Percentiles rank a stretch among this genome's conserved stretches.
Evolutionary conservation across 768 basidiomycete genomes (phyloP).

Genomic region (Xerocomus spinulosus): DNA sequence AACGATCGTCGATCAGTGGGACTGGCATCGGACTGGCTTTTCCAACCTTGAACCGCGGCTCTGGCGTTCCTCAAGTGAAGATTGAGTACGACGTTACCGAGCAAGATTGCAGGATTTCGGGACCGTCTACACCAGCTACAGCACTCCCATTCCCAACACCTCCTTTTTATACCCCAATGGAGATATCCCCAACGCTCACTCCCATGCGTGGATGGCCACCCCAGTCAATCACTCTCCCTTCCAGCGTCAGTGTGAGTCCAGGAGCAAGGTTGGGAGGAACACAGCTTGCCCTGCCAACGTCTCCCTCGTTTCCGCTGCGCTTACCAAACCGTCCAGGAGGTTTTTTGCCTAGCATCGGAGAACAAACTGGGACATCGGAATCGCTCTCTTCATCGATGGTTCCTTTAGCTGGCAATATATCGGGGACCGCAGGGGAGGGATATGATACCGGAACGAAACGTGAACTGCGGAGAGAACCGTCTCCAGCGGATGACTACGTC

Average conservation of each 20-base stretch:
- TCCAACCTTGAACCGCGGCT: not conserved
- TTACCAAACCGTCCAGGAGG: constrained; percentile 13
- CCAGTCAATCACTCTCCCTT: constrained; percentile 3
- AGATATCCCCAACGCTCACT: constrained; percentile 8
- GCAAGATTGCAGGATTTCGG: constrained; percentile 19
- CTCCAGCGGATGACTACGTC: constrained; percentile 80
- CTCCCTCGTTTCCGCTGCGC: constrained; percentile 15
- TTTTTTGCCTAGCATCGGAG: constrained; percentile 17
- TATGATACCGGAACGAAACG: not conserved
- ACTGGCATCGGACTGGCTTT: not conserved
- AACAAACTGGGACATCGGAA: constrained; percentile 3
- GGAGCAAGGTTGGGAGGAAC: constrained; percentile 5
- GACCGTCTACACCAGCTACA: constrained; percentile 20
- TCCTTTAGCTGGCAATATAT: not conserved
- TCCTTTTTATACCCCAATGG: constrained; percentile 29
- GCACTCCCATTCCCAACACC: constrained; percentile 18
- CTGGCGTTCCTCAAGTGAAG: constrained; percentile 16
- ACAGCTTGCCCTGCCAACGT: constrained; percentile 1
- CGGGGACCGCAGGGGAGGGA: not conserved
- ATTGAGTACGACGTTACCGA: constrained; percentile 22
- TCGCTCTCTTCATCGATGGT: not conserved
- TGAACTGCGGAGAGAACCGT: constrained; percentile 14
- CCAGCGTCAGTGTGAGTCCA: not conserved
- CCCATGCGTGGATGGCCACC: constrained; percentile 13
- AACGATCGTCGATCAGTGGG: not conserved